Conservation (phyloP, 257 asterid genomes). For the Nicotiana noctiflora region DNA sequence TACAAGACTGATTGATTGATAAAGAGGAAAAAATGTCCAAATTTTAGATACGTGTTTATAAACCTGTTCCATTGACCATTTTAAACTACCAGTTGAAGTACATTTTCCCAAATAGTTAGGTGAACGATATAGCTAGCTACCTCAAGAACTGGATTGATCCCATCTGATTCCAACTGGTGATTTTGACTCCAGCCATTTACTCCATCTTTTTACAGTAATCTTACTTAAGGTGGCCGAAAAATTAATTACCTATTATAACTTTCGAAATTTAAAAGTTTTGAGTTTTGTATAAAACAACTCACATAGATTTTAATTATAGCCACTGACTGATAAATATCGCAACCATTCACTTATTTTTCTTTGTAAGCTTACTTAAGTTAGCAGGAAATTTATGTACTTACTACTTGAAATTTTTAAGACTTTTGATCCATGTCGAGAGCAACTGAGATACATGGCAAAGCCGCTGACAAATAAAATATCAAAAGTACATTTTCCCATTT, state of each 20-base stretch:
- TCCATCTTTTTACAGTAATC: background rate
- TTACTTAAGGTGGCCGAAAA: background rate
- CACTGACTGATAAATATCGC: background rate
- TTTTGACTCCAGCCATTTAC: background rate
- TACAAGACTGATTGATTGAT: background rate
- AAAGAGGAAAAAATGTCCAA: background rate
- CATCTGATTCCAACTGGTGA: background rate
- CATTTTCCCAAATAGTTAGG: background rate
- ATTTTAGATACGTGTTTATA: background rate
- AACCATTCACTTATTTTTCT: background rate
- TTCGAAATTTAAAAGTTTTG: background rate
- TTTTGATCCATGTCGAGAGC: background rate
- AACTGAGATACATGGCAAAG: background rate
- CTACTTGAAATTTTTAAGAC: background rate
- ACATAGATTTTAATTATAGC: background rate
- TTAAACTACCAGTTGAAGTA: background rate
- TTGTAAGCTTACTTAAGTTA: background rate
- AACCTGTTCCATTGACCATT: no score
- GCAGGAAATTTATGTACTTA: no score
- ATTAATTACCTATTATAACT: background rate
- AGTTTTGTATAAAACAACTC: background rate
- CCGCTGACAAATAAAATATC: background rate
- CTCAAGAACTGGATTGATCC: background rate
- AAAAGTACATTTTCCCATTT: background rate
- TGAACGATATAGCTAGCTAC: background rate